A percentile compares a stretch with the other conserved stretches of the same genome.
phyloP scores from a whole-genome alignment of 306 rosid genomes.

The Astragalus membranaceus region DNA sequence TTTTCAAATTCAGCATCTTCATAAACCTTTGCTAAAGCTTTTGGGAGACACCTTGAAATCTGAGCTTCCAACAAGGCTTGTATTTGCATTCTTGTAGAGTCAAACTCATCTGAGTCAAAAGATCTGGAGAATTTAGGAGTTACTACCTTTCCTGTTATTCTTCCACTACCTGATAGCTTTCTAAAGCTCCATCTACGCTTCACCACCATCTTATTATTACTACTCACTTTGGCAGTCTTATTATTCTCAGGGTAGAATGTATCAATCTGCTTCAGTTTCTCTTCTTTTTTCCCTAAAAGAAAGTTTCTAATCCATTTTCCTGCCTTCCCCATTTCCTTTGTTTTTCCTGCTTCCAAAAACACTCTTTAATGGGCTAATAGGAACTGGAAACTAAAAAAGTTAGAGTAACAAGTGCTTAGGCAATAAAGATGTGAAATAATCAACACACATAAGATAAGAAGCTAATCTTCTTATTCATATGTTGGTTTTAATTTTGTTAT shows the following conservation, averaged over 20 bases:
- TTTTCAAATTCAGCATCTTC: constrained; percentile 20
- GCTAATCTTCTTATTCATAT: background rate
- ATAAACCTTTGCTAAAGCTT: background rate
- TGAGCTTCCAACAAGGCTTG: constrained; percentile 24
- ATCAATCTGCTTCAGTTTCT: constrained; percentile 33
- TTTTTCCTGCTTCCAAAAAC: background rate
- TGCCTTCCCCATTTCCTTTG: constrained; percentile 60
- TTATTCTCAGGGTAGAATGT: constrained; percentile 6
- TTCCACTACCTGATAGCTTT: constrained; percentile 46
- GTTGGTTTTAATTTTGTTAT: constrained; percentile 13
- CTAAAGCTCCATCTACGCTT: constrained; percentile 77
- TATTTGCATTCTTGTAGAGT: constrained; percentile 18
- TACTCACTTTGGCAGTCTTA: constrained; percentile 13
- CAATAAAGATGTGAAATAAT: background rate
- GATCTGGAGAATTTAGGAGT: constrained; percentile 44
- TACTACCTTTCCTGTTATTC: constrained; percentile 26
- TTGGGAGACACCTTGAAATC: constrained; percentile 16
- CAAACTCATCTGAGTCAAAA: constrained; percentile 33
- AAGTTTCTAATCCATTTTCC: constrained; percentile 72
- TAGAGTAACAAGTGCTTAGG: too few relatives aligned
- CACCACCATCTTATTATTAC: constrained; percentile 13
- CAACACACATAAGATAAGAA: background rate
- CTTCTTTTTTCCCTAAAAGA: constrained; percentile 57
- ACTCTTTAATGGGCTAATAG: background rate
- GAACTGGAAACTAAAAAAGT: background rate